phyloP scores from a whole-genome alignment of 1,139 yeast genomes.

The Geotrichum histeridarum region DNA sequence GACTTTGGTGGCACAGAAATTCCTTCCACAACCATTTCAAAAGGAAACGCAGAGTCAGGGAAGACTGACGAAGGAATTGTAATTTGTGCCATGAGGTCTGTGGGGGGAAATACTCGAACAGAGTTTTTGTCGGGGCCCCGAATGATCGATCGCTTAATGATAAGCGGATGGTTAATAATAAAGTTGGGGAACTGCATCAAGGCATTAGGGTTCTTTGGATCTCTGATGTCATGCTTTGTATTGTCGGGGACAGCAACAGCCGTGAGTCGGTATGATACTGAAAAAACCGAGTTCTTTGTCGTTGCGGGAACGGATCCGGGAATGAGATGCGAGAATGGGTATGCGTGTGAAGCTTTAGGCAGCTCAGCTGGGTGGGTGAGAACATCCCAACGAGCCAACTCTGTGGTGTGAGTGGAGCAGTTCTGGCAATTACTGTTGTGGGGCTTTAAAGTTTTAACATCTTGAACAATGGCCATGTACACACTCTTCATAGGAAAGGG shows the following conservation, averaged over 20 bases:
- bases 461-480: slow-evolving; percentile 65
- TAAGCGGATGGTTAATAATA: slow-evolving; percentile 46
- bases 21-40: slow-evolving; percentile 79
- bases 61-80: slow-evolving; percentile 82
- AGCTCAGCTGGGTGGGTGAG: slow-evolving; percentile 53
- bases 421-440: slow-evolving; percentile 5
- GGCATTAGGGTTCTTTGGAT: neutral
- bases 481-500: slow-evolving; percentile 49
- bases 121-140: slow-evolving; percentile 84
- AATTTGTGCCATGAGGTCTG: slow-evolving; percentile 81
- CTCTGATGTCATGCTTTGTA: slow-evolving; percentile 4
- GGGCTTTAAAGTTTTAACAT: slow-evolving; percentile 38
- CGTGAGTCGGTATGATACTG: slow-evolving; percentile 65
- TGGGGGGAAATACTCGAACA: slow-evolving; percentile 89
- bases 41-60: slow-evolving; percentile 79
- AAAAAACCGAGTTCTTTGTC: slow-evolving; percentile 49
- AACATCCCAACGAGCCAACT: slow-evolving; percentile 85
- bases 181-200: slow-evolving; percentile 1
- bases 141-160: slow-evolving; percentile 68
- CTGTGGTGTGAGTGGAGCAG: slow-evolving; percentile 52
- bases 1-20: slow-evolving; percentile 43
- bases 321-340: slow-evolving; percentile 89
- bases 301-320: slow-evolving; percentile 89
- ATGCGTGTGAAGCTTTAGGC: slow-evolving; percentile 65
- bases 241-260: slow-evolving; percentile 53